Evolutionary conservation across 2,329 filamentous ascomycete species (phyloP), one percentile per base, ranked within the genome.

Genomic region (Epichloe brachyelytri): DNA sequence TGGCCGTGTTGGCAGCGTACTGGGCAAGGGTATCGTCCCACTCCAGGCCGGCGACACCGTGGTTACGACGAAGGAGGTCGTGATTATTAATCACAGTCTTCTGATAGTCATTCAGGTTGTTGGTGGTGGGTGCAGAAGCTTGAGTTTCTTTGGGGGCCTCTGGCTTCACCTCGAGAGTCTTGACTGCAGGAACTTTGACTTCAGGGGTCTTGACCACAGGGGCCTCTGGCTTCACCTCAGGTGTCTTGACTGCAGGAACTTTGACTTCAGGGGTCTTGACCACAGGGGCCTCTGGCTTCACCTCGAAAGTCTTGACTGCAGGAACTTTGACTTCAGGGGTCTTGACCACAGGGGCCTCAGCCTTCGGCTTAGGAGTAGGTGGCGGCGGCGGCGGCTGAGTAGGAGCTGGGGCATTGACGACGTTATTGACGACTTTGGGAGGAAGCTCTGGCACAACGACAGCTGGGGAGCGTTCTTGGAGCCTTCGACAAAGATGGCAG

Each of bases 21-120:
- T 65, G 63, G 50, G 81, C 85, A 50, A 88, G 78, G 43, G 70
- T 70, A 8, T 71, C 62, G 59, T 83, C 76, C 85, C 87, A 97
- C 48, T 62, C 64, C 44, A 96, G 63, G 43, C 71, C 76, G 20
- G 68, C 62, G 37, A 80, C 81, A 17, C 83, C 84, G 77, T 96
- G 88, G 73, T 93, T 94, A 62, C 74, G 66, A 56, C 93, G 90
- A 71, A 93, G 87, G 49, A 84, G 62, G 72, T 96, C 96, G 82
- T 97, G 93, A 65, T 87, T 80, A 60, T 82, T 73, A 47, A 91
- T 60, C 47, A 76, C 75, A 14, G 68, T 63, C 51, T 64, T 64
- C 52, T 60, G 37, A 53, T 72, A 69, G 50, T 66, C 57, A 41
- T 51, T 52, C 37, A 41, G n/a, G 39, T 19, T 43, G 20, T 22